Conservation (phyloP, 768 basidiomycete species). For the Cytidiella melzeri region DNA sequence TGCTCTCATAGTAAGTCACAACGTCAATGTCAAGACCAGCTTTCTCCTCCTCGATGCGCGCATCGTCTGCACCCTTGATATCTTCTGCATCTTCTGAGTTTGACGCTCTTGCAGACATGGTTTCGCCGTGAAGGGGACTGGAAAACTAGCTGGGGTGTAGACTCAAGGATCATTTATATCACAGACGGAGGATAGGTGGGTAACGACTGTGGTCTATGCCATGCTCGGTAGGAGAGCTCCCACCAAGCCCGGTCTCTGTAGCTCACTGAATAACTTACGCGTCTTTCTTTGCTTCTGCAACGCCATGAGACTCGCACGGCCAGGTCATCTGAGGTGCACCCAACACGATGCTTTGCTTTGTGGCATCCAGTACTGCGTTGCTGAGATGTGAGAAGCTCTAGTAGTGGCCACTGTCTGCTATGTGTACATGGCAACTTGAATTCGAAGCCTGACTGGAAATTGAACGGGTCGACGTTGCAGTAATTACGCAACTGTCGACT, state of each 20-base stretch:
- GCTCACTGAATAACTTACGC: background rate
- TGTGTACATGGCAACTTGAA: no score
- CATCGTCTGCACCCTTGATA: background rate
- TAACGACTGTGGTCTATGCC: background rate
- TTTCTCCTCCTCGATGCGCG: background rate
- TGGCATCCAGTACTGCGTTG: background rate
- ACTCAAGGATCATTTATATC: background rate
- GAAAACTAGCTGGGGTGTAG: background rate
- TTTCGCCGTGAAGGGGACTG: background rate
- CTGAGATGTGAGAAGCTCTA: background rate
- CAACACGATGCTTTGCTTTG: background rate
- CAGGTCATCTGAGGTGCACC: background rate
- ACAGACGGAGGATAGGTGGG: no score
- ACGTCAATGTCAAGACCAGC: slow-evolving; percentile 25
- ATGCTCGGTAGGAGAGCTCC: background rate
- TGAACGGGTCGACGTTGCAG: no score
- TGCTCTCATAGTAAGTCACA: slow-evolving; percentile 42
- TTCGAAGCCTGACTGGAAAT: no score
- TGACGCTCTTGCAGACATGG: background rate
- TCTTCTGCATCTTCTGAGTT: background rate
- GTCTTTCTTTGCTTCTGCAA: background rate
- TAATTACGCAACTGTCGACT: no score
- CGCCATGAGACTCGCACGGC: background rate
- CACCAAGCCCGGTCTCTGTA: background rate
- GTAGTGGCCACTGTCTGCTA: background rate